Evolutionary conservation across 441 rosid species (phyloP), one percentile per base, ranked within the genome.

Genomic region (Viola pubescens): DNA sequence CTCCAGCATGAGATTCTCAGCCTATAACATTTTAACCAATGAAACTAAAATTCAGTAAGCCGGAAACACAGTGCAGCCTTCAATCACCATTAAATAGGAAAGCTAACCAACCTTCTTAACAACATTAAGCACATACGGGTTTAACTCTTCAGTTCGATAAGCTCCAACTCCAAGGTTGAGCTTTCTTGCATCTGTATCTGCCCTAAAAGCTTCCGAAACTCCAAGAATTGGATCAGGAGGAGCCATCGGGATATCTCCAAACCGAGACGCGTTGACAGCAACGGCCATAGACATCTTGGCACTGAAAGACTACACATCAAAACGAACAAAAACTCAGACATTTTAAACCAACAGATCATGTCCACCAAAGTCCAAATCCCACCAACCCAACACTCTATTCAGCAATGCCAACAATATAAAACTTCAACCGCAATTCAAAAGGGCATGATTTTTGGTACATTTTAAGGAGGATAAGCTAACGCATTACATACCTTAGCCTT

Each of bases 161-260:
- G 97, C 98, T 39, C 98, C 98, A 6, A 89, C 98, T 49, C 98
- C 98, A 78, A 94, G 98, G 69, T 89, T 94, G 72, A 94, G 98
- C 77, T 94, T 94, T 75, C 63, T 77, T 12, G 78, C 91, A 70
- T 82, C 60, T 6, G 71, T 85, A 70, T 89, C 96, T 10, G 97
- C 95, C 76, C 63, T 88, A 73, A 94, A 94, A 57, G 98, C 96
- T 77, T 94, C 97, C 7, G 96, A 86, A 66, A 94, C 96, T 67
- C 98, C 98, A 67, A 88, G 94, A 80, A 94, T 89, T 42, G 97
- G 97, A 75, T 94, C 98, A 8, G 98, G 97, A 9, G 98, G 97
- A 53, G 97, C 98, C 96, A 88, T 92, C 5, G 89, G 73, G 56
- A 92, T 68, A 48, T 84, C 86, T 72, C 89, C 92, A 59, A 92